Conservation (phyloP, 257 asterid genomes). For the Catharanthus roseus region DNA sequence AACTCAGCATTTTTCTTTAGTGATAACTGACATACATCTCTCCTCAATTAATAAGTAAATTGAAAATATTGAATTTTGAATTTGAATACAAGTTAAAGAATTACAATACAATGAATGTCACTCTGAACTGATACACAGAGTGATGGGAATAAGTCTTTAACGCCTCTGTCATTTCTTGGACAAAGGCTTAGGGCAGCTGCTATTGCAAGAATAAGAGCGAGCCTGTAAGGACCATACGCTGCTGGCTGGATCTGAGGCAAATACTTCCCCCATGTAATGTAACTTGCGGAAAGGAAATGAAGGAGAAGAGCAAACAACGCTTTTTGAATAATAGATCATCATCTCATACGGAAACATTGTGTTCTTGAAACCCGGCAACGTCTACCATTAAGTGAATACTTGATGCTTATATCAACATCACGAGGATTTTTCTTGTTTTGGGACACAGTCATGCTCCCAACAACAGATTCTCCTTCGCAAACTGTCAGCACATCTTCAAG, state of each 20-base stretch:
- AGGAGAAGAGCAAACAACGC: neutral
- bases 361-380: constrained; percentile 63
- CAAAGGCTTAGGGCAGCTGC: too few relatives aligned
- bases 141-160: too few relatives aligned
- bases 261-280: too few relatives aligned
- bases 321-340: neutral
- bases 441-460: constrained; percentile 65
- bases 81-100: constrained; percentile 1
- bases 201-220: too few relatives aligned
- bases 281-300: neutral
- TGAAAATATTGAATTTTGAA: neutral
- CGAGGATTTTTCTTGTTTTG: constrained; percentile 94
- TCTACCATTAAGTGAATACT: constrained; percentile 63
- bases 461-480: constrained; percentile 76
- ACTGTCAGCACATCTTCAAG: constrained; percentile 81
- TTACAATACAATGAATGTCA: neutral
- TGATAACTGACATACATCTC: too few relatives aligned
- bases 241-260: too few relatives aligned
- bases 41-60: neutral
- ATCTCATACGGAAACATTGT: constrained; percentile 69
- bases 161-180: neutral
- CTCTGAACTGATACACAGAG: neutral
- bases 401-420: constrained; percentile 76
- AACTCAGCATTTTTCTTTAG: too few relatives aligned
- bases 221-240: too few relatives aligned